Base-by-base conservation (phyloP, 2,329 filamentous ascomycete species). In the Fusarium siculi region DNA sequence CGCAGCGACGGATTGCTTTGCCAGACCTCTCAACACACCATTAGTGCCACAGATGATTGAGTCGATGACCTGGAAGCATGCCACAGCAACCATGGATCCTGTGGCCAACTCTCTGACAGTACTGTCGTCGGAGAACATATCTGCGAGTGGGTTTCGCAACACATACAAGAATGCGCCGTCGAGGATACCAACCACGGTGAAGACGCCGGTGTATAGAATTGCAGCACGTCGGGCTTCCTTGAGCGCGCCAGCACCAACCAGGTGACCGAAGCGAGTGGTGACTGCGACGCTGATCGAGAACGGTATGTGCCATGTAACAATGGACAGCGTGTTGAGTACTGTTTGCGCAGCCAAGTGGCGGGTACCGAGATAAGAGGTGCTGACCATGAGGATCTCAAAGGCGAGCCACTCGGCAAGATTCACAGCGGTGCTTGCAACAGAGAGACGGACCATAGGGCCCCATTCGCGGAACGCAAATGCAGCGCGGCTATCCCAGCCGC, bases 341-440 rank as follows among this genome's bases (percentile, higher is more conserved):
- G 82, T 82, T 66, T 85, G 83, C 7, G 83, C 82, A 9, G 84
- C 84, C 11, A 85, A 78, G 50, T 85, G 81, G 12, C 77, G 78
- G 9, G 84, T 85, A 68, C 81, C 80, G 40, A 86, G 78, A 73
- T 85, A 85, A 10, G 83, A 84, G 5, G 85, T 83, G 73, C 83
- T 83, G 40, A 86, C 80, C 23, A 83, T 85, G 23, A 86, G 74
- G n/a, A 86, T 79, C 76, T 85, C 84, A 58, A 82, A 84, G 12
- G 84, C 83, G 30, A 79, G 79, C 83, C 83, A 85, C 75, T 85
- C 84, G 5, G 81, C 84, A n/a, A 84, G 59, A 43, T 82, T 83
- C n/a, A 85, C 82, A 5, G 80, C 78, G 7, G 81, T 80, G 5
- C 84, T 84, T 5, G 84, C 82, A n/a, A 80, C 58, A 14, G 83